Evolutionary conservation across 2,329 filamentous ascomycete species (phyloP).

Genomic region (Xylaria hypoxylon): DNA sequence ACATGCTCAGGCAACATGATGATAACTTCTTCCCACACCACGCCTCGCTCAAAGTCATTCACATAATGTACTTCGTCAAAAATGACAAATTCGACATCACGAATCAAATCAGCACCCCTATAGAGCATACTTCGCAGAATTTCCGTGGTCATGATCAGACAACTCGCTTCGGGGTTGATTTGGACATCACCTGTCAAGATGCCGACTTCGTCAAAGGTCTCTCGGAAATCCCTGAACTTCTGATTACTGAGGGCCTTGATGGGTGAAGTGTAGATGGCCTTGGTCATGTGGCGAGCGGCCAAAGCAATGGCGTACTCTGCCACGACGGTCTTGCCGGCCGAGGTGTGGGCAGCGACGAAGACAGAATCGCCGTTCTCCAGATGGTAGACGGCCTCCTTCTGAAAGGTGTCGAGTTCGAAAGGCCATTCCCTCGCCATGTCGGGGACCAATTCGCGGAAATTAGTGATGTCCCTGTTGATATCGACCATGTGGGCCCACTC

Average conservation of each 20-base stretch:
- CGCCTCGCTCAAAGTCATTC: constrained; percentile 93
- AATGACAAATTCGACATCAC: constrained; percentile 98
- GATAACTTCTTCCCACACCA: constrained; percentile 99
- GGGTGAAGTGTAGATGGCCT: constrained; percentile 98
- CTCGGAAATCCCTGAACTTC: constrained; percentile 95
- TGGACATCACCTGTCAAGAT: constrained; percentile 98
- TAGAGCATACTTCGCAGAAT: constrained; percentile 99
- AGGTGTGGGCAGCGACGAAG: constrained; percentile 97
- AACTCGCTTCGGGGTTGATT: constrained; percentile 96
- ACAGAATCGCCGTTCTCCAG: constrained; percentile 96
- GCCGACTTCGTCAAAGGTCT: constrained; percentile 92
- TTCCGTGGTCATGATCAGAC: constrained; percentile 99
- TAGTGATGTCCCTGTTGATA: constrained; percentile 90
- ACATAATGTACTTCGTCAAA: constrained; percentile 99
- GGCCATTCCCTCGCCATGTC: constrained; percentile 97
- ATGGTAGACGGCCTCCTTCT: constrained; percentile 98
- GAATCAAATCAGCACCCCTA: constrained; percentile 91
- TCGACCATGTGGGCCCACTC: constrained; percentile 99
- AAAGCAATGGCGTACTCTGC: constrained; percentile 98
- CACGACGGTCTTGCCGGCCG: constrained; percentile 97
- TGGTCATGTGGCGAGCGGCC: constrained; percentile 98
- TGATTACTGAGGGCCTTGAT: constrained; percentile 99
- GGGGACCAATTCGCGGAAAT: constrained; percentile 91
- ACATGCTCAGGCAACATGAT: constrained; percentile 99
- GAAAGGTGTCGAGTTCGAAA: constrained; percentile 97